phyloP scores from a whole-genome alignment of 179 eudicot species.

The Beta macrorhiza region DNA sequence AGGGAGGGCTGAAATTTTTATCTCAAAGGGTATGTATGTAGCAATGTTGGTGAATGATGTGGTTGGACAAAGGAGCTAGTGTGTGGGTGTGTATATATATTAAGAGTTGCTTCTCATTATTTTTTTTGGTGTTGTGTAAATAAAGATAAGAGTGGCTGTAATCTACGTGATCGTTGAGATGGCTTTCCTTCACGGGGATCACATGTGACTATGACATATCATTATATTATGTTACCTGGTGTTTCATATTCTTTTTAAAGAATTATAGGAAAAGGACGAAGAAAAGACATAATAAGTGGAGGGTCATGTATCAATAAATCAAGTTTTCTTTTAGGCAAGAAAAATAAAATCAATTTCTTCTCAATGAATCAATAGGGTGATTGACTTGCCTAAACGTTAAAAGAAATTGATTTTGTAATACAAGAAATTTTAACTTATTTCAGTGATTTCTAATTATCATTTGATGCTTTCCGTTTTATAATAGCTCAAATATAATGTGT shows the following conservation, averaged over 20 bases:
- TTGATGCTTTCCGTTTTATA: no score
- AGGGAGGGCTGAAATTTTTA: neutral
- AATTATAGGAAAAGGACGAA: no score
- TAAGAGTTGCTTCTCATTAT: neutral
- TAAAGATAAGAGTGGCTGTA: constrained; percentile 9
- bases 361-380: no score
- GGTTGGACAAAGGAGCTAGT: neutral
- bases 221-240: neutral
- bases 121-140: neutral
- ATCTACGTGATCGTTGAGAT: constrained; percentile 9
- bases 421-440: no score
- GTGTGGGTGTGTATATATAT: neutral
- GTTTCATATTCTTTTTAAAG: neutral
- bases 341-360: no score
- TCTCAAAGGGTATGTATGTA: neutral
- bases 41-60: neutral
- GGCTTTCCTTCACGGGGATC: constrained; percentile 7
- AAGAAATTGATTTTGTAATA: no score
- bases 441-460: no score
- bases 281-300: no score
- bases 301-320: no score
- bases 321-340: no score
- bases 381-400: no score
- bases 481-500: no score
- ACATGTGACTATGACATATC: constrained; percentile 3